Conservation (phyloP, 805 yeast genomes). For the Candida qinlingensis region DNA sequence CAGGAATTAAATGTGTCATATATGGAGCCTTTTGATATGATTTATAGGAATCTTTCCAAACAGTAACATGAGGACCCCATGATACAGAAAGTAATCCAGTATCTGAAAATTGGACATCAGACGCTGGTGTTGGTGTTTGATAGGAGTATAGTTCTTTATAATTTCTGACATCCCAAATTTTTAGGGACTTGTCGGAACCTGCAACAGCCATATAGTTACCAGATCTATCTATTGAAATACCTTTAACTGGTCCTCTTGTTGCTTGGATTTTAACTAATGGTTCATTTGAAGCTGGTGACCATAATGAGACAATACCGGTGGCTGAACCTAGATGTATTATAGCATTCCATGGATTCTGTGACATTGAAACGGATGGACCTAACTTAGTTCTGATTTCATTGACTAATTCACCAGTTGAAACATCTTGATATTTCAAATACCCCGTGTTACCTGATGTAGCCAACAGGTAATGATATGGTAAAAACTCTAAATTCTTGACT, state of each 20-base stretch:
- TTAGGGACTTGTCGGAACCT: conserved; percentile 78
- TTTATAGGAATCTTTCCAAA: conserved; percentile 85
- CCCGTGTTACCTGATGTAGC: conserved; percentile 90
- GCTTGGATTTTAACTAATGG: conserved; percentile 75
- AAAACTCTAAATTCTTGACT: conserved; percentile 72
- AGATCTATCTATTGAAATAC: conserved; percentile 81
- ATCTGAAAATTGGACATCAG: conserved; percentile 75
- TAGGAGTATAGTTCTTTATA: conserved; percentile 63
- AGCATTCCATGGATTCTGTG: conserved; percentile 94
- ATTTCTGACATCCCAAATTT: conserved; percentile 90
- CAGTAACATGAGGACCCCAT: conserved; percentile 92
- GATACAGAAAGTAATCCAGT: conserved; percentile 83
- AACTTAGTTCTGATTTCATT: conserved; percentile 79
- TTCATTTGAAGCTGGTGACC: conserved; percentile 87
- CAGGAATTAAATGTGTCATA: conserved; percentile 83
- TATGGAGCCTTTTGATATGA: conserved; percentile 77
- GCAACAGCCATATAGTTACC: conserved; percentile 93
- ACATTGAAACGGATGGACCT: conserved; percentile 86
- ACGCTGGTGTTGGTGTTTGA: conserved; percentile 80
- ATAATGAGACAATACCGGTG: conserved; percentile 86
- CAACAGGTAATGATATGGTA: conserved; percentile 88
- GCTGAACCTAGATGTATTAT: conserved; percentile 90
- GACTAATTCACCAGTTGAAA: conserved; percentile 84
- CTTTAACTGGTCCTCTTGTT: conserved; percentile 81
- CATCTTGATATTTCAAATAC: conserved; percentile 87